Evolutionary conservation across 345 rosid genomes (phyloP).

Genomic region (Eucalyptus cloeziana): DNA sequence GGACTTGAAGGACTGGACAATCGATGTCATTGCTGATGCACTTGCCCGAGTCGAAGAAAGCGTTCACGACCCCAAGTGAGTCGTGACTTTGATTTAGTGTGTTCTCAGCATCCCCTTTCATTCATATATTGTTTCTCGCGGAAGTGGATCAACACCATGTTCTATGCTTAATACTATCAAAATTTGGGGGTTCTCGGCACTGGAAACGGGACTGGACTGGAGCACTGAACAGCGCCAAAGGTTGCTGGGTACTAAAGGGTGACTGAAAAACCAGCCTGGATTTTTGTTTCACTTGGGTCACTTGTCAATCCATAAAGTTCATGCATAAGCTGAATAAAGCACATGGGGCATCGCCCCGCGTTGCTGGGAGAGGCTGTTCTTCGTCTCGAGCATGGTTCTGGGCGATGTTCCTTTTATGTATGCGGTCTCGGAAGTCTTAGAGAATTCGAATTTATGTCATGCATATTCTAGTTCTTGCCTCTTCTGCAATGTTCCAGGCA

Average conservation of each 20-base stretch:
- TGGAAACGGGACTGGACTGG: neutral
- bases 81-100: neutral
- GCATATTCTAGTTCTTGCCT: neutral
- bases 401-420: neutral
- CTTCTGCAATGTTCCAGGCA: neutral
- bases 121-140: neutral
- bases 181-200: neutral
- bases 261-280: neutral
- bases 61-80: slow-evolving; percentile 19
- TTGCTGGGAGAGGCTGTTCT: neutral
- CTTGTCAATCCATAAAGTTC: neutral
- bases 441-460: neutral
- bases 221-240: neutral
- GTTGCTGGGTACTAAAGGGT: neutral
- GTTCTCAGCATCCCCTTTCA: neutral
- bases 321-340: neutral
- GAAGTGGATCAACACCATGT: neutral
- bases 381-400: neutral
- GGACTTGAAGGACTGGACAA: slow-evolving; percentile 82
- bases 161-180: neutral
- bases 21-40: slow-evolving; percentile 79
- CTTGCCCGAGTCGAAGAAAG: slow-evolving; percentile 66
- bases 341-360: neutral
- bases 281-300: neutral
- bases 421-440: neutral